Base-by-base conservation (phyloP, 148 eudicot genomes). In the Polygonum maritimum region DNA sequence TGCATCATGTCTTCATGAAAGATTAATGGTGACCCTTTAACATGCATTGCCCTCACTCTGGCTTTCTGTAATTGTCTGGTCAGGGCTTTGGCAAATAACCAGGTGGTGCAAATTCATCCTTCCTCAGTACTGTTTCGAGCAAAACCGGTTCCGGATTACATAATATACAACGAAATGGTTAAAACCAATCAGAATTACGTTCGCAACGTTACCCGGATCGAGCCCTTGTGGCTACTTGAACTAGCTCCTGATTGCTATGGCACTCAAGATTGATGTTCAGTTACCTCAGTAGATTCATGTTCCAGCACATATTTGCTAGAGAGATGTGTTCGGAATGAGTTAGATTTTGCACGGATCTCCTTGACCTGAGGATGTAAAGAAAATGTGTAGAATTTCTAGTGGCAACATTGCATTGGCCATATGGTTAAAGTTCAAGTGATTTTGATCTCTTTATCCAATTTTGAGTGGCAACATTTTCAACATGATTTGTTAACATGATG, bases 181-280 rank as follows among this genome's bases (percentile, higher is more conserved):
- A 79, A 81, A 77, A 95, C 97, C 31, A 92, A 77, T 77, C 84
- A 91, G 74, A 87, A 84, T 75, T 95, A 89, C 81, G 83, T 95
- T 52, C 92, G 91, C 48, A 87, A 88, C 40, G 83, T 95, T 69
- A 83, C 94, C 22, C 87, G 88, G 79, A 87, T 92, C 67, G 98
- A 95, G 75, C 90, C 89, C 58, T 78, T 87, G 82, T 95, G 99
- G 99, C 83, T 95, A 78, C 85, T 91, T 22, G 99, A 95, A 86
- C 84, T 95, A 79, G 99, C 96, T 80, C 92, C 98, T 76, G 80
- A 83, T 72, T 78, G 77, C 77, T 85, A 78, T 79, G 84, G 85
- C 48, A 16, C 75, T 48, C 84, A 84, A 73, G 87, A 77, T 79
- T 84, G 76, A 78, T 67, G 8, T 36, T 65, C 6, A n/a, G n/a